Conservation (phyloP, 2,329 filamentous ascomycete species). For the Diaporthe amygdali region DNA sequence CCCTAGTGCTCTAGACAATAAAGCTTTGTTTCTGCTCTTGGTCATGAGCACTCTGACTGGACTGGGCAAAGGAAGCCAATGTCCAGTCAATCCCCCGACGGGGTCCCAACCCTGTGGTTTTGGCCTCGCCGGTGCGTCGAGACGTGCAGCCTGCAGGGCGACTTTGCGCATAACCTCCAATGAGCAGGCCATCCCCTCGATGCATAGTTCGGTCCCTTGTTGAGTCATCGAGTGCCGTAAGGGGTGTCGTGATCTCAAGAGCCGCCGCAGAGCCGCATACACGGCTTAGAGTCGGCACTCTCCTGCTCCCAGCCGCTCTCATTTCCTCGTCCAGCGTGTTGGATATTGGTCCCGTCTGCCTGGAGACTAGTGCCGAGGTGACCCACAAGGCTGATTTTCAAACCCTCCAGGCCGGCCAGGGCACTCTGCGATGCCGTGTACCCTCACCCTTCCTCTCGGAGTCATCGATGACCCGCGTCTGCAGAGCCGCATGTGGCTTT, state of each 20-base stretch:
- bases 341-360: neutral
- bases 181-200: neutral
- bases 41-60: neutral
- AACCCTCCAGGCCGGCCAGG: neutral
- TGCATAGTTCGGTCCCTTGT: neutral
- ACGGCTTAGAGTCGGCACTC: neutral
- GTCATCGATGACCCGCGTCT: neutral
- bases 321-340: neutral
- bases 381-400: constrained; percentile 16
- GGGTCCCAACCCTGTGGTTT: neutral
- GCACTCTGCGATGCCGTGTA: neutral
- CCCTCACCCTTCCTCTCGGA: neutral
- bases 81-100: neutral
- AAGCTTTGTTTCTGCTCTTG: neutral
- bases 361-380: neutral
- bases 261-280: constrained; percentile 6
- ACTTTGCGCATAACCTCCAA: neutral
- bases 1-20: neutral
- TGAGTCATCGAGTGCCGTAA: neutral
- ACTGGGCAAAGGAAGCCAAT: neutral
- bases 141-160: neutral
- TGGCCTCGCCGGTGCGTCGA: neutral
- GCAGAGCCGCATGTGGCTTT: neutral
- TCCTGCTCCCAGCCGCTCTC: neutral
- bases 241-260: neutral